phyloP scores from a whole-genome alignment of 2,329 filamentous ascomycete species.

The Coniella vitis region DNA sequence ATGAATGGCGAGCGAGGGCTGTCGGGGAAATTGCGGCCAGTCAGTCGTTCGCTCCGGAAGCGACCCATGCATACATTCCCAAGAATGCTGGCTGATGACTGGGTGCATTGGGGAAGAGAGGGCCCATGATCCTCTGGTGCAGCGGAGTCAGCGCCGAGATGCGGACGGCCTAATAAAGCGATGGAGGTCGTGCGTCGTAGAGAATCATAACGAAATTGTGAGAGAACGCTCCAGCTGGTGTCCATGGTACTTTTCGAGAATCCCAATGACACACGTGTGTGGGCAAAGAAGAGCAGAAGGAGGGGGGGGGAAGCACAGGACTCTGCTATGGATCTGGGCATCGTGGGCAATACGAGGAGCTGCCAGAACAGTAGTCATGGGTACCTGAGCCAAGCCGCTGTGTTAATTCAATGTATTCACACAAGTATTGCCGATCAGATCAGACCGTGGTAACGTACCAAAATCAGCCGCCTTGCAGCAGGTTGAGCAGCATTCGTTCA shows the following conservation, averaged over 20 bases:
- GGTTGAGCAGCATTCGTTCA: slow-evolving; percentile 44
- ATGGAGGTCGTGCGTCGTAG: neutral
- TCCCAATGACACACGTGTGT: neutral
- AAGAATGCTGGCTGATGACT: too few relatives aligned
- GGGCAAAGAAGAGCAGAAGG: neutral
- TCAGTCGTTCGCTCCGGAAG: too few relatives aligned
- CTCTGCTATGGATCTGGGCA: slow-evolving; percentile 30
- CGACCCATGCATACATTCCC: too few relatives aligned
- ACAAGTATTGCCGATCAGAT: neutral
- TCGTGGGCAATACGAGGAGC: slow-evolving; percentile 34
- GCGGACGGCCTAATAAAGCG: slow-evolving; percentile 23
- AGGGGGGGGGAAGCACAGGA: too few relatives aligned
- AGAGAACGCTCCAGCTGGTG: too few relatives aligned
- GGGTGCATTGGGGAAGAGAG: slow-evolving; percentile 12
- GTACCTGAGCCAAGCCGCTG: slow-evolving; percentile 20
- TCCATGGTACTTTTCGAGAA: too few relatives aligned
- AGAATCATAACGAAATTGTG: too few relatives aligned
- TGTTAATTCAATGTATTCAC: neutral
- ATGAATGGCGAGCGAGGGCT: too few relatives aligned
- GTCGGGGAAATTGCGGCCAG: too few relatives aligned
- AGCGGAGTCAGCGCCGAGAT: too few relatives aligned
- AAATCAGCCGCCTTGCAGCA: slow-evolving; percentile 45
- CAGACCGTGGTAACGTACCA: slow-evolving; percentile 21
- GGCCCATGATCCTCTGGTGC: too few relatives aligned
- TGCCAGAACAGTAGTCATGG: slow-evolving; percentile 41